phyloP scores from a whole-genome alignment of 495 filamentous ascomycete genomes.

The Melanomma pulvis-pyrius region DNA sequence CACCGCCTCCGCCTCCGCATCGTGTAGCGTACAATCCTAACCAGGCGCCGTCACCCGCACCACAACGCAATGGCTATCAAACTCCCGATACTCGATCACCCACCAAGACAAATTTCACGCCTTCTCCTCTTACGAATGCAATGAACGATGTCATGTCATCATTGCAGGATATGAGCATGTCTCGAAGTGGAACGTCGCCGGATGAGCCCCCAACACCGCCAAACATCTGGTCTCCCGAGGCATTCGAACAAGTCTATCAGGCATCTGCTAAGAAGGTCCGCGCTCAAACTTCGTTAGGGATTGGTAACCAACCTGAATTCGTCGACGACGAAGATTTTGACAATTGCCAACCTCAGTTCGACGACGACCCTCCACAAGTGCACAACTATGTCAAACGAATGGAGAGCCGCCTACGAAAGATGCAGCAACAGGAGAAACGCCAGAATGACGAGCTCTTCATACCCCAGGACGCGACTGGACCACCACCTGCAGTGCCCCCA shows the following conservation, averaged over 20 bases:
- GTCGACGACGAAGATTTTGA: constrained; percentile 35
- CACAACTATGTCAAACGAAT: constrained; percentile 86
- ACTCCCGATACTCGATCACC: constrained; percentile 49
- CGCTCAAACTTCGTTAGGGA: constrained; percentile 73
- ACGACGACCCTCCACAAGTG: constrained; percentile 68
- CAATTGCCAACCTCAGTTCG: constrained; percentile 26
- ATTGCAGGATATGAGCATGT: constrained; percentile 80
- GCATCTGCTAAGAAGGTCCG: constrained; percentile 50
- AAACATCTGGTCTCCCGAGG: constrained; percentile 90
- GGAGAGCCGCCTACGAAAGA: constrained; percentile 75
- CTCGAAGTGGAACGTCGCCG: constrained; percentile 53
- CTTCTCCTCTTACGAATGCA: constrained; percentile 86
- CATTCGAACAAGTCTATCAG: constrained; percentile 66
- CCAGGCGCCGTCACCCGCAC: constrained; percentile 42
- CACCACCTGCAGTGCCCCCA: constrained; percentile 49
- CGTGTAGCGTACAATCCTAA: constrained; percentile 44
- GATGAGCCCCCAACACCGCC: constrained; percentile 55
- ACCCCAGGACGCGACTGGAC: constrained; percentile 38
- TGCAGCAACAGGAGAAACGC: constrained; percentile 63
- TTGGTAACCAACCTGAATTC: constrained; percentile 51
- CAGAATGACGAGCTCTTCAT: constrained; percentile 47
- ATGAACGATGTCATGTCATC: constrained; percentile 99
- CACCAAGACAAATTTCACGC: constrained; percentile 70
- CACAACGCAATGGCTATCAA: constrained; percentile 49
- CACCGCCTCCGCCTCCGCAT: constrained; percentile 50